A percentile compares a stretch with the other conserved stretches of the same genome.
phyloP scores from a whole-genome alignment of 1,284 basidiomycete genomes.

The Leccinum angustisporum region DNA sequence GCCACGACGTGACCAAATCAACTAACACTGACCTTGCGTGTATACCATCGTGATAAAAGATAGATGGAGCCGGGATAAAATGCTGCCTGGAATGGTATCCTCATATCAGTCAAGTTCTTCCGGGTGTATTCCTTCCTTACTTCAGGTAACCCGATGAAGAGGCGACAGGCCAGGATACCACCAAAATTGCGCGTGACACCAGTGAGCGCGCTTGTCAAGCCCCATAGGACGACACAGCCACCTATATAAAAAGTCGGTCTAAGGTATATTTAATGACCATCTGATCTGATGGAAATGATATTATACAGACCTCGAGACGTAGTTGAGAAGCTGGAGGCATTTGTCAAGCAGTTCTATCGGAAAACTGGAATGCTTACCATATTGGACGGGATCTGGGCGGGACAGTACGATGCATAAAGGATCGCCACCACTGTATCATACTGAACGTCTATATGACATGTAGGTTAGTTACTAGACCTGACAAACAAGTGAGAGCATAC shows the following conservation, averaged over 20 bases:
- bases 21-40: constrained; percentile 46
- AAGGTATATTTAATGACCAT: not conserved
- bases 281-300: not conserved
- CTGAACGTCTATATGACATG: not conserved
- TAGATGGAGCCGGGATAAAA: constrained; percentile 66
- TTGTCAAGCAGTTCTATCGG: not conserved
- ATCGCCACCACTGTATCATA: not conserved
- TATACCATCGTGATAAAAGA: constrained; percentile 64
- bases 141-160: constrained; percentile 29
- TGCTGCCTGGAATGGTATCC: constrained; percentile 40
- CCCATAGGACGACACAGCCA: constrained; percentile 1
- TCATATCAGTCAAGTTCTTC: not conserved
- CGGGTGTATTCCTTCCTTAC: constrained; percentile 22
- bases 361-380: constrained; percentile 42
- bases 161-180: constrained; percentile 1
- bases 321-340: constrained; percentile 19
- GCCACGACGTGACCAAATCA: not conserved
- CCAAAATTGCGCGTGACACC: not conserved
- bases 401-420: constrained; percentile 21
- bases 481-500: not conserved
- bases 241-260: constrained; percentile 1
- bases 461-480: not conserved
- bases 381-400: constrained; percentile 36
- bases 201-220: constrained; percentile 1
- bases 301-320: not conserved